Base-by-base conservation (phyloP, 371 early-diverging fungal species). In the Nosema muscidifuracis region DNA sequence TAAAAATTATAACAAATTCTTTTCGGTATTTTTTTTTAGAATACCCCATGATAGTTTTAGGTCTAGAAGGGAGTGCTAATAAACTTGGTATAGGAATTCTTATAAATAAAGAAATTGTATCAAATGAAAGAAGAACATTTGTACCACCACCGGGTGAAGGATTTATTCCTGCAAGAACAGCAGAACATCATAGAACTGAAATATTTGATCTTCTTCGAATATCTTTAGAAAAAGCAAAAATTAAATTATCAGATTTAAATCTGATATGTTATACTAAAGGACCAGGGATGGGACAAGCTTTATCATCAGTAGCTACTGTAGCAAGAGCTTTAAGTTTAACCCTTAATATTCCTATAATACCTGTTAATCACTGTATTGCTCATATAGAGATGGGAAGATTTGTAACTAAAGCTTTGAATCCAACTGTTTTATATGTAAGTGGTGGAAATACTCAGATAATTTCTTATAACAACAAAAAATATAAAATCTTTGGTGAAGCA, bases 401-500 rank as follows among this genome's bases (percentile, higher is more conserved):
- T 79, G 90, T 99, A 42, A 97, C 97, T 1, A 89, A 89, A 30
- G 96, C 97, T 0, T 72, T 86, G 1, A 92, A 97, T 78, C 99
- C 99, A 0, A 91, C 96, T 6, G 91, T 99, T 16, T 85, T 99
- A 7, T 99, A 99, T 82, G 99, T 94, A 9, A 91, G 91, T 78
- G 99, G 99, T n/a, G 98, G 97, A 38, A 99, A 99, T 81, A 97
- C 98, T 0, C 99, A 99, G 83, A 93, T 99, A 12, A 97, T 99
- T 80, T 93, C 95, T 2, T 96, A 95, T 80, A 87, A 92, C 20
- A 67, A 60, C 31, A 56, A 62, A 22, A 85, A 84, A 60, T 95
- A 98, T 81, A 87, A 91, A 38, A 97, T 99, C 34, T 97, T 97
- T 86, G 99, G 99, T 28, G 99, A 99, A 80, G 93, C 99, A 0